A percentile compares a stretch with the other conserved stretches of the same genome.
Conservation (phyloP, 495 filamentous ascomycete species). For the Penicillium bovifimosum region DNA sequence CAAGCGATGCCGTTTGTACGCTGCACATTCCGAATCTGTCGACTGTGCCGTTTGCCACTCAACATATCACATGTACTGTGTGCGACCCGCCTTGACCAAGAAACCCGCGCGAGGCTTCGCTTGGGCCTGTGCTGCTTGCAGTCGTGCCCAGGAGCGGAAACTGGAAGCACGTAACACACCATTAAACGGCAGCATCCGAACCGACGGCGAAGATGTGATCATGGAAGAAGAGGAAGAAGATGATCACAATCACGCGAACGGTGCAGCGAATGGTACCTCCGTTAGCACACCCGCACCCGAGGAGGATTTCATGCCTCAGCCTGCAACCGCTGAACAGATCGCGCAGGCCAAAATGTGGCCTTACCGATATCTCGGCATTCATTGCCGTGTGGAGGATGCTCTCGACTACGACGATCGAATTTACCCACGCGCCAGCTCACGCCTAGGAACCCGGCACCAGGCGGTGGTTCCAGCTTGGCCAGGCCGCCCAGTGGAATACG, state of each 20-base stretch:
- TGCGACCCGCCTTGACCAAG: slow-evolving; percentile 85
- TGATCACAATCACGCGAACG: slow-evolving; percentile 25
- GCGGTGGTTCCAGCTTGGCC: slow-evolving; percentile 79
- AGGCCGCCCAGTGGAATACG: slow-evolving; percentile 78
- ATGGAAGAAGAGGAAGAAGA: slow-evolving; percentile 68
- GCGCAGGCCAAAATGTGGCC: slow-evolving; percentile 93
- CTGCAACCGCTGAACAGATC: slow-evolving; percentile 83
- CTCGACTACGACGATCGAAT: slow-evolving; percentile 97
- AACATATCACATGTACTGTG: slow-evolving; percentile 98
- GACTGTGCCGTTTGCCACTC: slow-evolving; percentile 92
- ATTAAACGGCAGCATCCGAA: slow-evolving; percentile 44
- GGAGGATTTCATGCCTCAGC: slow-evolving; percentile 50
- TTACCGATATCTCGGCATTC: slow-evolving; percentile 90
- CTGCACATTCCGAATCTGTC: slow-evolving; percentile 92
- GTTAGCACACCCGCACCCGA: slow-evolving; percentile 56
- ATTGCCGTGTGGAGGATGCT: slow-evolving; percentile 93
- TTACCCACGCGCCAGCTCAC: slow-evolving; percentile 90
- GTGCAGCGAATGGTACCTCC: slow-evolving; percentile 42
- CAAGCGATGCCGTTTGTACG: slow-evolving; percentile 84
- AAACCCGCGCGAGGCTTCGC: slow-evolving; percentile 97
- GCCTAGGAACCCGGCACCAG: slow-evolving; percentile 87
- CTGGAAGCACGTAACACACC: slow-evolving; percentile 88
- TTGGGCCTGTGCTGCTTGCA: slow-evolving; percentile 96
- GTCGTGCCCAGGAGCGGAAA: slow-evolving; percentile 85
- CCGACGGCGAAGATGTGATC: slow-evolving; percentile 76